Conservation (phyloP, 192 early-diverging fungal species). For the Piromyces finnis region DNA sequence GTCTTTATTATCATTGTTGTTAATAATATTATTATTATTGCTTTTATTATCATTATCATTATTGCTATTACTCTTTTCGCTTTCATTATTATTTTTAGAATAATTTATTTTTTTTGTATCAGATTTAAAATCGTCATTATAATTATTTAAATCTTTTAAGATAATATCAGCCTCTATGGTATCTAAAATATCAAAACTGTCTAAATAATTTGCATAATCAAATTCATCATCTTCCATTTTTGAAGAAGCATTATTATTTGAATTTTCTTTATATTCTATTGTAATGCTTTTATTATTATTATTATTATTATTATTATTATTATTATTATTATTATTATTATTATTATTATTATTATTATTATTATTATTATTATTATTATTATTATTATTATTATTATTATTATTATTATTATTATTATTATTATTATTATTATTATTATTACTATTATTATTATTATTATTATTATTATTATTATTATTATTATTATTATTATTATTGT, state of each 20-base stretch:
- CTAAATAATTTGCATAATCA: neutral
- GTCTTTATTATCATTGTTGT: neutral
- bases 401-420: neutral
- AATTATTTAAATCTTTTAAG: neutral
- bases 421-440: neutral
- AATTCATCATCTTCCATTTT: neutral
- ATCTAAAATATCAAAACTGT: neutral
- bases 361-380: neutral
- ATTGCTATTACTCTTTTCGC: neutral
- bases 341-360: no score
- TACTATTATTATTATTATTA: neutral
- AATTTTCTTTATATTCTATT: no score
- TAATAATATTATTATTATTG: neutral
- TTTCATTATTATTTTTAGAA: no score
- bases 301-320: no score
- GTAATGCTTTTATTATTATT: no score
- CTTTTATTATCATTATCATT: no score
- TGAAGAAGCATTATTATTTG: no score
- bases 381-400: neutral
- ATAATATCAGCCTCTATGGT: neutral
- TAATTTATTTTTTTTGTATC: no score
- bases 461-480: neutral
- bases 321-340: no score
- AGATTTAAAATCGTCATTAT: neutral
- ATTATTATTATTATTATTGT: no score